These are phyloP conservation scores for Penicillium vulpinum DNA, from an alignment of 2,329 filamentous ascomycete genomes.

Conservation along the genomic window DNA sequence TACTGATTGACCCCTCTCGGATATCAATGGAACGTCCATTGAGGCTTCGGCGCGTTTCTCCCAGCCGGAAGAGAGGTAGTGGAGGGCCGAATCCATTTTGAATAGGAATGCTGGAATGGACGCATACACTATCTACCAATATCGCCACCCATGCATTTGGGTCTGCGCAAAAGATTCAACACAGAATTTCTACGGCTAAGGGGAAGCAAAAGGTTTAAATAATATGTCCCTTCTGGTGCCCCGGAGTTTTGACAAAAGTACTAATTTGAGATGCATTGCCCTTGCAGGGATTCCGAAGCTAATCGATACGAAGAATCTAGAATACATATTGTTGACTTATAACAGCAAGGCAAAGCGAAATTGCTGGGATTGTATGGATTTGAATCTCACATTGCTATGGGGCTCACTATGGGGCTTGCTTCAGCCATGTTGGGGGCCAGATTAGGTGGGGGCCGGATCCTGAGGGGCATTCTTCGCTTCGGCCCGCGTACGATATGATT, in stretches of 20 bases:
- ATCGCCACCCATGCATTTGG: not conserved
- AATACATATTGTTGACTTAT: not conserved
- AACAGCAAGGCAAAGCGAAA: not conserved
- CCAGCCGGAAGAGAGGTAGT: not conserved
- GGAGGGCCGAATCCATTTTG: not conserved
- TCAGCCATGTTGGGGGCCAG: not conserved
- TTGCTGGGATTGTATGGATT: not conserved
- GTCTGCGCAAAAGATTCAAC: not conserved
- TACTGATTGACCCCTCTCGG: not conserved
- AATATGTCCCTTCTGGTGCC: not conserved
- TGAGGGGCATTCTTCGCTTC: not conserved
- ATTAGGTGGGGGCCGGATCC: too few relatives aligned
- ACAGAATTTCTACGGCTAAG: too few relatives aligned
- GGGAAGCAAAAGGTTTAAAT: not conserved
- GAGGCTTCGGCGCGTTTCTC: not conserved
- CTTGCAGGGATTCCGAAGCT: not conserved
- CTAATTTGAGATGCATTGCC: not conserved
- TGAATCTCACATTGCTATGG: not conserved
- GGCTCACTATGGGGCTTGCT: not conserved
- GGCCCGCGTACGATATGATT: not conserved
- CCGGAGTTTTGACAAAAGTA: not conserved
- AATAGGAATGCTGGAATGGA: not conserved
- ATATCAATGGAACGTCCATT: not conserved
- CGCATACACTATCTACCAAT: not conserved
- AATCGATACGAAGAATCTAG: not conserved